Base-by-base conservation (phyloP, 495 filamentous ascomycete species). In the Trypethelium eluteriae region DNA sequence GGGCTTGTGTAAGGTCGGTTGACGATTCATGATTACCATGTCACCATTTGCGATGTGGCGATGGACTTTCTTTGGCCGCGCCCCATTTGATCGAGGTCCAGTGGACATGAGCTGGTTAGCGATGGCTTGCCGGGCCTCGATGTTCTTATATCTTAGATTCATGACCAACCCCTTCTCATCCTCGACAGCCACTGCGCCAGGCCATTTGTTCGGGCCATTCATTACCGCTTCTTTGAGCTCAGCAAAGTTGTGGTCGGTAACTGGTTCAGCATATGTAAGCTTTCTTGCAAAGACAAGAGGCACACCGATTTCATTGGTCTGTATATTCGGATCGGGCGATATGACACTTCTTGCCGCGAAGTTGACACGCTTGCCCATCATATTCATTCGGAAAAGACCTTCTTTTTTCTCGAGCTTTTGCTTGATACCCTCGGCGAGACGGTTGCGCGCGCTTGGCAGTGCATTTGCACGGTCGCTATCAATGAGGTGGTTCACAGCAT, bases 341-440 rank as follows among this genome's bases (percentile, higher is more conserved):
- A 99, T 99, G 71, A 99, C 95, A 82, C 88, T 94, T 75, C 95
- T 89, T 63, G 95, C 95, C 65, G 95, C 95, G 75, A 92, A 97
- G 77, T 99, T 98, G 76, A 99, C 95, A 79, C 95, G 90, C 80
- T 99, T 99, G 61, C 95, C 95, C 95, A 99, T 99, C 93, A 99
- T 98, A 79, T 99, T 96, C 83, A 93, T 98, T 70, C 95, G 83
- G 81, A 99, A 98, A 61, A 99, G 79, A 59, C 95, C 95, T 73
- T 99, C 95, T 77, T 99, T 99, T 83, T 98, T 98, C 78, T 99
- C 95, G 16, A 99, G 83, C 72, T 91, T 89, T 73, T 99, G 95
- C 78, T 98, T 99, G 76, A 99, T 95, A 66, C 95, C 95, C 47
- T 92, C 88, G 66, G 89, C 86, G 56, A 87, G 86, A 62, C 82